Percentiles rank a stretch among this genome's conserved stretches.
phyloP scores from a whole-genome alignment of 768 basidiomycete species.

The Termitomyces heimii region DNA sequence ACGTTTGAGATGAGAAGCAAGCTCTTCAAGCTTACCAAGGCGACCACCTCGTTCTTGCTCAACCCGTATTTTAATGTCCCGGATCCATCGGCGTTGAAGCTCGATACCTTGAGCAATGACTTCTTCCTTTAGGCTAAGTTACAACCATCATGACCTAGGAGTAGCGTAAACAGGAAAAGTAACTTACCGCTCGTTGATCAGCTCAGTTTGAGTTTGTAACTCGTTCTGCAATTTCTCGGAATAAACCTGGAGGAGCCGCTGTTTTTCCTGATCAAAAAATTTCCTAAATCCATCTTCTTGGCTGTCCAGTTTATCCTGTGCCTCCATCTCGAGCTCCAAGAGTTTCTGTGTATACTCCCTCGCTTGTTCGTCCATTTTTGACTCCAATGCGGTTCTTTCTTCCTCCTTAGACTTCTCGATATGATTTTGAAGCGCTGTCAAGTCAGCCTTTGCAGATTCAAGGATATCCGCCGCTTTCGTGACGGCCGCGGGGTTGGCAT shows the following conservation, averaged over 20 bases:
- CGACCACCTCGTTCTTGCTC: conserved; percentile 96
- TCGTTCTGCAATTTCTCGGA: conserved; percentile 83
- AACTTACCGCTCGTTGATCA: conserved; percentile 89
- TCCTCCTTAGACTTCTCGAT: conserved; percentile 78
- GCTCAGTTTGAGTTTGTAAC: conserved; percentile 79
- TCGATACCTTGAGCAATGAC: conserved; percentile 97
- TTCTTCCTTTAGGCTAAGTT: conserved; percentile 78
- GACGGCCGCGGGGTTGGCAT: conserved; percentile 62
- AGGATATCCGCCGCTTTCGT: conserved; percentile 70
- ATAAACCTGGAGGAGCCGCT: conserved; percentile 68
- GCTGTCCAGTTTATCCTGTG: conserved; percentile 76
- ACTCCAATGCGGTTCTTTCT: conserved; percentile 61
- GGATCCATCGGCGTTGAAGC: conserved; percentile 93
- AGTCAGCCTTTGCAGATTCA: conserved; percentile 73
- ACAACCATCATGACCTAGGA: not conserved
- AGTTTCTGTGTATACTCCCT: conserved; percentile 78
- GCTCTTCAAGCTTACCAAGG: conserved; percentile 89
- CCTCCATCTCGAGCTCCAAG: conserved; percentile 78
- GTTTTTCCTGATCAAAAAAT: conserved; percentile 74
- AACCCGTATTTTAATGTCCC: conserved; percentile 92
- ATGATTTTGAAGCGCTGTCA: conserved; percentile 69
- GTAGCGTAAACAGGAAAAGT: not conserved
- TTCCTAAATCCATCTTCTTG: conserved; percentile 85
- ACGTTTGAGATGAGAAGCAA: conserved; percentile 84
- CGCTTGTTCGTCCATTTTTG: conserved; percentile 74